phyloP scores from a whole-genome alignment of 2,329 filamentous ascomycete genomes.

The Penicillium concentricum region DNA sequence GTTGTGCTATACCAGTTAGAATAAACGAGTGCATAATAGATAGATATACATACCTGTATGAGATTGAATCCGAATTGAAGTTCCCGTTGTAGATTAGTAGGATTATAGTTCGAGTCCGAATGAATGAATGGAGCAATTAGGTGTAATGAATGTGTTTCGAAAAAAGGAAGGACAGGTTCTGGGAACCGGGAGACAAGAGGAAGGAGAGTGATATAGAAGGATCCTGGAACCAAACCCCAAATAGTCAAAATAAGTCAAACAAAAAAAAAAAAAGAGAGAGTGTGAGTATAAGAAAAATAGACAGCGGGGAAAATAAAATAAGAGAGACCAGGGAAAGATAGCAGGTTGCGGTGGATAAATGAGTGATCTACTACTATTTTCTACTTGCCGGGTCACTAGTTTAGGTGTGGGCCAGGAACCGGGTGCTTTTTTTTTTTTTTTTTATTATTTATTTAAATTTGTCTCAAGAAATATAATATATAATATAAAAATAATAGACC shows the following conservation, averaged over 20 bases:
- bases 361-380: conserved; percentile 39
- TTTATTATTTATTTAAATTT: background rate
- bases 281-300: conserved; percentile 13
- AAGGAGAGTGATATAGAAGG: conserved; percentile 33
- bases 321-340: conserved; percentile 28
- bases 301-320: conserved; percentile 25
- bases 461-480: conserved; percentile 3
- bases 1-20: background rate
- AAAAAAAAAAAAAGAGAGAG: conserved; percentile 28
- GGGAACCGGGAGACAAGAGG: conserved; percentile 27
- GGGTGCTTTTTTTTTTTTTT: background rate
- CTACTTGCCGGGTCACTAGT: conserved; percentile 31
- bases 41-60: conserved; percentile 7
- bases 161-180: conserved; percentile 39
- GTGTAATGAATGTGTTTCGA: conserved; percentile 19
- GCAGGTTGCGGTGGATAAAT: conserved; percentile 36
- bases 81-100: conserved; percentile 2
- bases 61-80: background rate
- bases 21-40: background rate
- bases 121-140: conserved; percentile 37
- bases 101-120: conserved; percentile 5
- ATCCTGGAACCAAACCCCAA: conserved; percentile 31
- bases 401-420: conserved; percentile 23
- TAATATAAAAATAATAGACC: background rate
- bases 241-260: conserved; percentile 27